A percentile compares a stretch with the other conserved stretches of the same genome.
Conservation (phyloP, 2,329 filamentous ascomycete species). For the Beauveria sp. region DNA sequence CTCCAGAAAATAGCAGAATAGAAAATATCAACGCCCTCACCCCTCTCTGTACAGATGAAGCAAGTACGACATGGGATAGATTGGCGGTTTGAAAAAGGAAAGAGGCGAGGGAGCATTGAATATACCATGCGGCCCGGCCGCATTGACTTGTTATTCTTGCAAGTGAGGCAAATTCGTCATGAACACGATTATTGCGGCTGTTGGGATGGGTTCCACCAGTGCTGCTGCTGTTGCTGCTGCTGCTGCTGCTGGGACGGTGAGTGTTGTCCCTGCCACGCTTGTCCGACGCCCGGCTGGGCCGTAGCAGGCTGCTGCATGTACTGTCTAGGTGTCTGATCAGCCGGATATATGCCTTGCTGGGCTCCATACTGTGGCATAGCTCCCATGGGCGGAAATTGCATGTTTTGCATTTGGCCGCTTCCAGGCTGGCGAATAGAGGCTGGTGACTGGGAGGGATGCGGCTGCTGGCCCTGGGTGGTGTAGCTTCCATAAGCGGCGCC, state of each 20-base stretch:
- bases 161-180: neutral
- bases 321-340: constrained; percentile 56
- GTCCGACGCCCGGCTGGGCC: constrained; percentile 38
- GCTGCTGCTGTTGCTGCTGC: constrained; percentile 7
- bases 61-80: neutral
- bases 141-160: neutral
- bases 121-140: neutral
- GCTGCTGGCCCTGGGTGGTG: constrained; percentile 44
- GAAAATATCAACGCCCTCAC: neutral
- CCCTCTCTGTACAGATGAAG: neutral
- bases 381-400: constrained; percentile 58
- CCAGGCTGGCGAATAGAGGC: constrained; percentile 49
- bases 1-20: constrained; percentile 16
- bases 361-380: constrained; percentile 47
- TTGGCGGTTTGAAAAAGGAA: neutral
- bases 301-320: constrained; percentile 56
- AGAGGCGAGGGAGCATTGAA: neutral
- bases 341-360: constrained; percentile 50
- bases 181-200: constrained; percentile 11
- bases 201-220: constrained; percentile 13
- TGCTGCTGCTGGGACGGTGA: constrained; percentile 33
- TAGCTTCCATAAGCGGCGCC: constrained; percentile 42
- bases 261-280: constrained; percentile 52
- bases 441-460: constrained; percentile 45
- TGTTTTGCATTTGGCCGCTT: constrained; percentile 48